Conservation (phyloP, 257 asterid genomes). For the Buddleja alternifolia region DNA sequence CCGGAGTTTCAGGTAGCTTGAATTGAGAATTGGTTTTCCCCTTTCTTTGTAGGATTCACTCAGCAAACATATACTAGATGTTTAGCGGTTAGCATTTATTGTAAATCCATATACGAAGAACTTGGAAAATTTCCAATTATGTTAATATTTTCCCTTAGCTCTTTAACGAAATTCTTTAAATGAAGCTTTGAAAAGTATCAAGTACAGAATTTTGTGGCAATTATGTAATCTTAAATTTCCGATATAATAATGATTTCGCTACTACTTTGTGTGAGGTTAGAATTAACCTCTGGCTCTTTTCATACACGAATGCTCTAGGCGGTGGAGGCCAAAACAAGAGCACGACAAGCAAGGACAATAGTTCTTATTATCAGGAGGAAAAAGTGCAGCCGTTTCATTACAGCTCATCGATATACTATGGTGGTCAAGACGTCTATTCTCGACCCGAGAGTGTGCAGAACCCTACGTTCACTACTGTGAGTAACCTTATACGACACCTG, state of each 20-base stretch:
- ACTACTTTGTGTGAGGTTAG: not conserved
- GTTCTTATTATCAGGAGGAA: slow-evolving; percentile 53
- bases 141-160: not conserved
- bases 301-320: slow-evolving; percentile 37
- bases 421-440: slow-evolving; percentile 80
- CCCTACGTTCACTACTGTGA: slow-evolving; percentile 53
- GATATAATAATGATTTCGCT: not conserved
- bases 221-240: not conserved
- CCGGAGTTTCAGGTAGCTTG: slow-evolving; percentile 49
- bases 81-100: slow-evolving; percentile 6
- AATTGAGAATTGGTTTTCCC: not conserved
- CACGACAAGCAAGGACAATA: slow-evolving; percentile 35
- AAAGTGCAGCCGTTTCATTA: slow-evolving; percentile 65
- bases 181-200: not conserved
- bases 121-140: not conserved
- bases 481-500: slow-evolving; percentile 22
- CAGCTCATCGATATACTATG: slow-evolving; percentile 88
- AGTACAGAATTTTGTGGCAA: not conserved
- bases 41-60: not conserved
- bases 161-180: not conserved
- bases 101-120: not conserved
- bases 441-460: slow-evolving; percentile 58
- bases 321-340: slow-evolving; percentile 41
- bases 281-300: not conserved
- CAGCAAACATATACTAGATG: not conserved